Evolutionary conservation across 352 stramenopile species (phyloP).

Genomic region (Phytophthora rubi): DNA sequence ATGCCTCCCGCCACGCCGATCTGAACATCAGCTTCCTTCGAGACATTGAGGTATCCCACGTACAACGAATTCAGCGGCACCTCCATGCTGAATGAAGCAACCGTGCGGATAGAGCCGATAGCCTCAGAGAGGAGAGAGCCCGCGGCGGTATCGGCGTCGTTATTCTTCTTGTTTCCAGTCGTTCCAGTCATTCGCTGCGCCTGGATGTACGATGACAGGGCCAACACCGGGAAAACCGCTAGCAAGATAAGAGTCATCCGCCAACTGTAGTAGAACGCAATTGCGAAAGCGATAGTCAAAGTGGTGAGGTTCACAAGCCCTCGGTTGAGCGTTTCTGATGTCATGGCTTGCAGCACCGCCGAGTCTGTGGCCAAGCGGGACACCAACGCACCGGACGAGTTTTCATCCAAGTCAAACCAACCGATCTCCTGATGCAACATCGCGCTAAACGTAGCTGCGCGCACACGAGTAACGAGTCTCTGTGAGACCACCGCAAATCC

Average conservation of each 20-base stretch:
- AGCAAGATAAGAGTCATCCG: slow-evolving; percentile 62
- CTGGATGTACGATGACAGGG: slow-evolving; percentile 35
- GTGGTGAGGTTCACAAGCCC: slow-evolving; percentile 59
- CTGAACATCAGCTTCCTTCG: slow-evolving; percentile 44
- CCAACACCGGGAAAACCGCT: slow-evolving; percentile 41
- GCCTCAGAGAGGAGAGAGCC: slow-evolving; percentile 50
- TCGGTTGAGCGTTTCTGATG: slow-evolving; percentile 69
- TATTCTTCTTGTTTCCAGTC: slow-evolving; percentile 52
- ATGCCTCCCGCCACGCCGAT: slow-evolving; percentile 61
- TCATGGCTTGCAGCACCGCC: slow-evolving; percentile 78
- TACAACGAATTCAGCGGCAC: slow-evolving; percentile 41
- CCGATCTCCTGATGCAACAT: slow-evolving; percentile 83
- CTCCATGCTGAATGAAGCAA: slow-evolving; percentile 70
- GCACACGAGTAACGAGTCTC: slow-evolving; percentile 63
- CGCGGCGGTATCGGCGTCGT: slow-evolving; percentile 56
- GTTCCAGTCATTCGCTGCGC: slow-evolving; percentile 41
- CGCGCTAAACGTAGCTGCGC: slow-evolving; percentile 52
- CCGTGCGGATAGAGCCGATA: slow-evolving; percentile 58
- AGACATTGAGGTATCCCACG: slow-evolving; percentile 39
- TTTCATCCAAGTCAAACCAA: slow-evolving; percentile 83
- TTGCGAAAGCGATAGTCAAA: slow-evolving; percentile 47
- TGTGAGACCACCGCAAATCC: slow-evolving; percentile 66
- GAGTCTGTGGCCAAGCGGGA: slow-evolving; percentile 78
- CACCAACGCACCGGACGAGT: slow-evolving; percentile 74
- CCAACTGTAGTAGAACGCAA: slow-evolving; percentile 68